Percentiles rank a stretch among this genome's conserved stretches.
These are phyloP conservation scores for Trichoderma sp. DNA, from an alignment of 2,329 filamentous ascomycete species.

Conservation along the genomic window DNA sequence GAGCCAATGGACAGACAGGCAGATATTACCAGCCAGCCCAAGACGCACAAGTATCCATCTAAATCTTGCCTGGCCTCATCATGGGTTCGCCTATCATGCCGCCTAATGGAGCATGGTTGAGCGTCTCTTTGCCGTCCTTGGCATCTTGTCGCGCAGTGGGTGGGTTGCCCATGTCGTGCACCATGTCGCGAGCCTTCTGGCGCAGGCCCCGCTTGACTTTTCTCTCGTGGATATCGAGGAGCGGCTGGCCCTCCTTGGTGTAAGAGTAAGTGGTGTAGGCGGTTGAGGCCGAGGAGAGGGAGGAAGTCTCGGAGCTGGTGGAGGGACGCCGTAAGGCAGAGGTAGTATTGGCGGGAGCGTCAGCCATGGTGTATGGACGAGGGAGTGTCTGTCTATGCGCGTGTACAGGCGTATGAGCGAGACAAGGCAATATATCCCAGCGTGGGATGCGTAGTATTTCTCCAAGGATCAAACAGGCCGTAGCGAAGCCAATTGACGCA, in stretches of 20 bases:
- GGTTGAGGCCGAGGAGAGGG: conserved; percentile 36
- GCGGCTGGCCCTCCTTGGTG: conserved; percentile 30
- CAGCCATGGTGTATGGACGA: conserved; percentile 6
- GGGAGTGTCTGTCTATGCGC: neutral
- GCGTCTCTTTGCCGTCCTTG: conserved; percentile 36
- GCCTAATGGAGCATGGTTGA: conserved; percentile 35
- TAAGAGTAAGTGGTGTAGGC: conserved; percentile 34
- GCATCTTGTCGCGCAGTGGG: conserved; percentile 38
- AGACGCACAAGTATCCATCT: neutral
- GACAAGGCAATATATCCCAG: neutral
- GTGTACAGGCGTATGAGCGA: neutral
- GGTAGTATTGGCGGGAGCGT: neutral
- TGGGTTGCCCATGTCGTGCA: conserved; percentile 38
- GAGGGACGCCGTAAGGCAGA: conserved; percentile 32
- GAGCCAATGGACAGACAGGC: neutral
- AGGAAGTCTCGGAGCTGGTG: conserved; percentile 36
- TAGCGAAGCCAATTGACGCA: conserved; percentile 6
- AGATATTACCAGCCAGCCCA: neutral
- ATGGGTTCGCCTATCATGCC: conserved; percentile 31
- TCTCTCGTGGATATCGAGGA: conserved; percentile 14
- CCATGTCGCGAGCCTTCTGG: conserved; percentile 39
- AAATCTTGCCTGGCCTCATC: conserved; percentile 31
- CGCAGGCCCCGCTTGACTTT: conserved; percentile 33
- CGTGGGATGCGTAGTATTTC: neutral
- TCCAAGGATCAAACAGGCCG: neutral